Conservation (phyloP, 2,329 filamentous ascomycete genomes). For the Ophiostoma piceae region DNA sequence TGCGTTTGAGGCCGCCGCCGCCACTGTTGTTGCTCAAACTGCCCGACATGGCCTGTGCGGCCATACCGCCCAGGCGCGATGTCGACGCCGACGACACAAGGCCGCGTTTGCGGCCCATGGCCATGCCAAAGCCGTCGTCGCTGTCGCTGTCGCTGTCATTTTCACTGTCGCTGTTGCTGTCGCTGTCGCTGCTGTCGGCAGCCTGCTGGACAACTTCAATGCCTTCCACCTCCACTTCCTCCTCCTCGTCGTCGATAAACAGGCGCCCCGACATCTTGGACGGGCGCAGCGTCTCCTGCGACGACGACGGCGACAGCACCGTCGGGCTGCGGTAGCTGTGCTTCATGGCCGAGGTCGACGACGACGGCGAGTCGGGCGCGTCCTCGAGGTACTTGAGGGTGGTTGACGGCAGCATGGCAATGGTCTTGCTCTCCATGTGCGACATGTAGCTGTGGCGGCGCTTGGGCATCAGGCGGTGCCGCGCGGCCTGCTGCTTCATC, state of each 20-base stretch:
- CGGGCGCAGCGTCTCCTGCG: constrained; percentile 75
- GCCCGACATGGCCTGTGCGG: constrained; percentile 8
- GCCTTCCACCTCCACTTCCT: constrained; percentile 39
- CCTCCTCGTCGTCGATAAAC: constrained; percentile 56
- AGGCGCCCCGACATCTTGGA: constrained; percentile 61
- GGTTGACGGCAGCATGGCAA: constrained; percentile 81
- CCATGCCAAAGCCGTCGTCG: constrained; percentile 25
- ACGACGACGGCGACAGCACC: constrained; percentile 65
- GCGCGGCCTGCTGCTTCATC: constrained; percentile 65
- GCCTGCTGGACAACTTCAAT: constrained; percentile 22
- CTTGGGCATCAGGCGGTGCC: constrained; percentile 51
- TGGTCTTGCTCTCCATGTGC: constrained; percentile 67
- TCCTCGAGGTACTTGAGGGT: constrained; percentile 80
- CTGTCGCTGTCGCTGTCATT: constrained; percentile 23
- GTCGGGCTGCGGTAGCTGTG: constrained; percentile 50
- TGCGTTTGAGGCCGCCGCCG: constrained; percentile 39
- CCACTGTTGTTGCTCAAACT: neutral
- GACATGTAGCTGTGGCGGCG: constrained; percentile 38
- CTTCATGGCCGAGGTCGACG: constrained; percentile 55
- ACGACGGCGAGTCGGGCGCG: constrained; percentile 47
- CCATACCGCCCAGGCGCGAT: constrained; percentile 19
- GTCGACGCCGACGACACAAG: constrained; percentile 23
- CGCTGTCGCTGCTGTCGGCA: constrained; percentile 27
- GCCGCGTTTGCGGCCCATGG: constrained; percentile 24
- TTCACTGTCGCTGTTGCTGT: constrained; percentile 26